These are phyloP conservation scores for Xylariales sp. DNA, from an alignment of 2,329 filamentous ascomycete genomes.

Conservation along the genomic window DNA sequence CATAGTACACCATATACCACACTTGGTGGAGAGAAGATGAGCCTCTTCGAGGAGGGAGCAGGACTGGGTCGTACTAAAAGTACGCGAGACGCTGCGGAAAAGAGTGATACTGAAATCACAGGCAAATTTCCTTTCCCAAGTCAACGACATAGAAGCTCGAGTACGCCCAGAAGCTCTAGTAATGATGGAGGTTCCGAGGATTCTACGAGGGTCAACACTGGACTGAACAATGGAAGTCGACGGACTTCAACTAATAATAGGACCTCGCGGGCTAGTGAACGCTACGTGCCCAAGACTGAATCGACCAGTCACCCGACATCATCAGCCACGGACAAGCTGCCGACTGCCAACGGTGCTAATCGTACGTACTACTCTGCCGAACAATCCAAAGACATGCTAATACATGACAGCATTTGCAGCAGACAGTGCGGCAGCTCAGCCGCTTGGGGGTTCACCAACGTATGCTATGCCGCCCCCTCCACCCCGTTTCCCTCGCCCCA, in stretches of 20 bases:
- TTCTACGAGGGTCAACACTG: constrained; percentile 12
- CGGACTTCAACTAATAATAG: constrained; percentile 8
- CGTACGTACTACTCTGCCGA: background rate
- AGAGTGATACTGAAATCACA: constrained; percentile 16
- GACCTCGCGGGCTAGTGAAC: constrained; percentile 15
- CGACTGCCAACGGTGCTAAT: background rate
- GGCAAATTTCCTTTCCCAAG: constrained; percentile 17
- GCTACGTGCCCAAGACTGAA: constrained; percentile 16
- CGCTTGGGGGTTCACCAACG: constrained; percentile 38
- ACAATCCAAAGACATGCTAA: too few species aligned
- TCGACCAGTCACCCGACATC: constrained; percentile 1
- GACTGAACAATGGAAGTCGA: constrained; percentile 9
- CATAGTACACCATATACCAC: constrained; percentile 54
- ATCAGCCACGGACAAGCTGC: background rate
- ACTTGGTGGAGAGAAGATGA: constrained; percentile 54
- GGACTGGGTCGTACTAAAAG: constrained; percentile 42
- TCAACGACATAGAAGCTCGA: constrained; percentile 22
- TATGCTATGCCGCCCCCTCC: constrained; percentile 32
- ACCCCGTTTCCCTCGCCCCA: background rate
- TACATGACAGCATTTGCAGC: constrained; percentile 14
- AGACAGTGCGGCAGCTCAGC: constrained; percentile 18
- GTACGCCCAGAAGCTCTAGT: constrained; percentile 21
- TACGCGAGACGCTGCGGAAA: constrained; percentile 32
- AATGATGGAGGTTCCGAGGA: constrained; percentile 24
- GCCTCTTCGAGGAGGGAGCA: constrained; percentile 46